These are phyloP conservation scores for Entophlyctis luteolus DNA, from an alignment of 192 early-diverging fungal genomes.

Conservation along the genomic window DNA sequence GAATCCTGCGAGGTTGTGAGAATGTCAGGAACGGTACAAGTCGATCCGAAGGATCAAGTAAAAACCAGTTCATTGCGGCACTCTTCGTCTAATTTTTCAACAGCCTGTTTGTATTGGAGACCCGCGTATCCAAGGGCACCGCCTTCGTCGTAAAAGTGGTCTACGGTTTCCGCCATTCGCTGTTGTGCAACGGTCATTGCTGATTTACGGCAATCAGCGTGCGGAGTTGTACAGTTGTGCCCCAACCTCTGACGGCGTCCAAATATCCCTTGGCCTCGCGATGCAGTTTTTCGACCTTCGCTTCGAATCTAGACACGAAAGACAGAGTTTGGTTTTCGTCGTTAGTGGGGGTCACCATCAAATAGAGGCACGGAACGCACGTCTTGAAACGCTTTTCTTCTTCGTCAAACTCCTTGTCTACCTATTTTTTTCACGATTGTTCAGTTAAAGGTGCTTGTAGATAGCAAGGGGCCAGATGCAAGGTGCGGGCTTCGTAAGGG, in stretches of 20 bases:
- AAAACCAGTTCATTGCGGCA: conserved; percentile 72
- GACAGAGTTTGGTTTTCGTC: background rate
- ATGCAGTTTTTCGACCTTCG: conserved; percentile 75
- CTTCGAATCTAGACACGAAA: conserved; percentile 62
- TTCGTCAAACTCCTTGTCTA: conserved; percentile 77
- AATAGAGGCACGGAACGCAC: conserved; percentile 28
- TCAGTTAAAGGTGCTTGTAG: background rate
- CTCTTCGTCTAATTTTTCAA: conserved; percentile 75
- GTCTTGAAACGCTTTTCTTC: conserved; percentile 71
- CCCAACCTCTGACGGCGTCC: conserved; percentile 69
- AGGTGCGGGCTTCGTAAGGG: background rate
- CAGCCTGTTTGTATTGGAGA: conserved; percentile 77
- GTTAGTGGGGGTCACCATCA: background rate
- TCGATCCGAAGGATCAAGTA: background rate
- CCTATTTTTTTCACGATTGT: conserved; percentile 12
- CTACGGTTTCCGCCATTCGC: conserved; percentile 80
- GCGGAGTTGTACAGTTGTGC: background rate
- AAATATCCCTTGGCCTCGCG: conserved; percentile 93
- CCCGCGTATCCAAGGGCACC: conserved; percentile 70
- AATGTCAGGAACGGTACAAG: background rate
- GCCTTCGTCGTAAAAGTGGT: conserved; percentile 84
- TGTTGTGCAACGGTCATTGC: conserved; percentile 83
- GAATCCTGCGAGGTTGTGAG: conserved; percentile 54
- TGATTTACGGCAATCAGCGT: background rate
- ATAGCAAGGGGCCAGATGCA: too few species aligned